Evolutionary conservation across 495 filamentous ascomycete genomes (phyloP), one percentile per base, ranked within the genome.

Genomic region (Cercophora scortea): DNA sequence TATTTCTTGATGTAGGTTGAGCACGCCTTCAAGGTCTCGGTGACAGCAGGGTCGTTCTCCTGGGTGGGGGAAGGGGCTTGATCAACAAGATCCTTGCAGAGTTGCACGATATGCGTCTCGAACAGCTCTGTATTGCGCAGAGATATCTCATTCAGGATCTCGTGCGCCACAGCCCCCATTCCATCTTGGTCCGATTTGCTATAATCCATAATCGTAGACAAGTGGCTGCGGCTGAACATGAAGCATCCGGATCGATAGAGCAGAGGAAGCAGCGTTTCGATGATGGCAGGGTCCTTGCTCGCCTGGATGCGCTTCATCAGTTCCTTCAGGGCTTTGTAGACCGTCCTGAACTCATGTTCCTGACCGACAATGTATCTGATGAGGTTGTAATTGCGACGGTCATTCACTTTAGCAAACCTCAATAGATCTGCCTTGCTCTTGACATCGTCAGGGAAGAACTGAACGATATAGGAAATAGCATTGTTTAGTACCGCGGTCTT

Each of bases 91-190:
- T 86, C 79, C 59, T 87, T 89, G 69, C 90, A 95, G 50, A 99
- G 85, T 58, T 95, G 91, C 44, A 89, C 87, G 6, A 96, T 84
- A 57, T 97, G 92, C 1, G 88, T 87, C 66, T 89, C 88, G 66
- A 99, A 86, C 8, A 97, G 80, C 51, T 90, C 86, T 0, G 93
- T 91, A 45, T 90, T 94, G 17, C 79, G 81, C 41, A 85, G 81
- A 0, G 93, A 96, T 33, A 99, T 95, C 61, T 97, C 88, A 61
- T 90, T 92, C 25, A 96, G 77, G 43, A 97, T 80, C 62, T 95
- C 89, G 56, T 96, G 90, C 8, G 93, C 93, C 0, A 87, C 80
- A 8, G 78, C 69, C 13, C 86, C 87, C 54, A 97, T 70, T 1
- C 80, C 80, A 39, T 89, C 79, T 57, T 90, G 85, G 61, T 96